Evolutionary conservation across 495 filamentous ascomycete genomes (phyloP).

Genomic region (Choiromyces venosus): DNA sequence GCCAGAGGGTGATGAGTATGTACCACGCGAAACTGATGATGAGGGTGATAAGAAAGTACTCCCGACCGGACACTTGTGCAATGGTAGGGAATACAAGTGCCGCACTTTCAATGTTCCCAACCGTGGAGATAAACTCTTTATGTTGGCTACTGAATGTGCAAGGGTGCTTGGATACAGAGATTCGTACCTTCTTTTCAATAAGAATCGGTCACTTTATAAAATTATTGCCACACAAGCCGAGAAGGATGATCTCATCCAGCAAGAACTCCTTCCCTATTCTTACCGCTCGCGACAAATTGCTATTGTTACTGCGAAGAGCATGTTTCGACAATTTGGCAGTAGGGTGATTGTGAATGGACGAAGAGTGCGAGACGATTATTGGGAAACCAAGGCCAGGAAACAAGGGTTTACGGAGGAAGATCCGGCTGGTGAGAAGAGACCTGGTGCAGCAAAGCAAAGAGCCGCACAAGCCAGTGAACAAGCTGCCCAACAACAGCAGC

Average conservation of each 20-base stretch:
- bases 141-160: conserved; percentile 97
- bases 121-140: conserved; percentile 88
- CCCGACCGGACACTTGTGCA: conserved; percentile 70
- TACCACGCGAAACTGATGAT: conserved; percentile 87
- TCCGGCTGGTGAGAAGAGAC: conserved; percentile 90
- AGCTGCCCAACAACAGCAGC: conserved; percentile 44
- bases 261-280: conserved; percentile 94
- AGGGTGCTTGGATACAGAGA: conserved; percentile 91
- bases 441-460: conserved; percentile 80
- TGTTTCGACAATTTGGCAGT: conserved; percentile 99
- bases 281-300: conserved; percentile 97
- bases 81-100: conserved; percentile 83
- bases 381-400: conserved; percentile 93
- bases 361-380: conserved; percentile 94
- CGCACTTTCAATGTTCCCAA: conserved; percentile 88
- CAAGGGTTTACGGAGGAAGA: conserved; percentile 98
- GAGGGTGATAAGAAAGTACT: conserved; percentile 91
- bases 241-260: conserved; percentile 91
- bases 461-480: conserved; percentile 66
- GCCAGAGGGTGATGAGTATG: conserved; percentile 88
- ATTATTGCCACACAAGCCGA: conserved; percentile 95
- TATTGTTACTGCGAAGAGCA: conserved; percentile 95
- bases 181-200: conserved; percentile 98
- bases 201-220: conserved; percentile 94
- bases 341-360: conserved; percentile 83